phyloP scores from a whole-genome alignment of 2,329 filamentous ascomycete genomes.

The Neofusicoccum umdonicola region DNA sequence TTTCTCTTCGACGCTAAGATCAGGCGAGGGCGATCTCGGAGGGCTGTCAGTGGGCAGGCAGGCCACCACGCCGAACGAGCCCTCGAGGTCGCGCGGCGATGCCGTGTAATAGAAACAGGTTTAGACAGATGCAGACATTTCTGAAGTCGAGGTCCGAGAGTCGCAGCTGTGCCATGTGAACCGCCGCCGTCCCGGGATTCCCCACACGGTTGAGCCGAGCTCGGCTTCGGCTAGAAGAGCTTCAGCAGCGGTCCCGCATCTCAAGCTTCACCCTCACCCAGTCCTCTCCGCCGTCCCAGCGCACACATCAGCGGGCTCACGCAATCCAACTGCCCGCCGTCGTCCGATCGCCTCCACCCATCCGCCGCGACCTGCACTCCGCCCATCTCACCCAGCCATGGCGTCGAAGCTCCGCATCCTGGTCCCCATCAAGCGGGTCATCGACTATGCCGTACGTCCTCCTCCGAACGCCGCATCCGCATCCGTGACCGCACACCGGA shows the following conservation, averaged over 20 bases:
- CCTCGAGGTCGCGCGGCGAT: background rate
- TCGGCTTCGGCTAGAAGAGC: conserved; percentile 17
- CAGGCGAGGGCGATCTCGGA: background rate
- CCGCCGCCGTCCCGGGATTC: background rate
- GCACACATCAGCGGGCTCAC: background rate
- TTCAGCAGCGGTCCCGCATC: conserved; percentile 13
- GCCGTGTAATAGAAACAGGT: background rate
- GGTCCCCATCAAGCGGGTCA: conserved; percentile 57
- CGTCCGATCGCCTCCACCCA: background rate
- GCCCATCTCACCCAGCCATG: background rate
- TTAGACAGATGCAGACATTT: background rate
- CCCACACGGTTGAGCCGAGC: conserved; percentile 13
- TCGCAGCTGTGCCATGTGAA: conserved; percentile 7
- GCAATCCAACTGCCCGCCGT: background rate
- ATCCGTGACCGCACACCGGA: background rate
- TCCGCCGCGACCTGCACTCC: background rate
- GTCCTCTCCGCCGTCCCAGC: background rate
- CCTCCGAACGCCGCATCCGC: background rate
- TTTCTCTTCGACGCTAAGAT: background rate
- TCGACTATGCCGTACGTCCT: conserved; percentile 55
- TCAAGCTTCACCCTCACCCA: background rate
- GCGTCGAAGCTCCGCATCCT: conserved; percentile 51
- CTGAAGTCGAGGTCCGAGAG: background rate
- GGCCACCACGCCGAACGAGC: background rate
- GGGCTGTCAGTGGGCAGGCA: background rate